phyloP scores from a whole-genome alignment of 2,329 filamentous ascomycete genomes.

The Endoconidiophora polonica region DNA sequence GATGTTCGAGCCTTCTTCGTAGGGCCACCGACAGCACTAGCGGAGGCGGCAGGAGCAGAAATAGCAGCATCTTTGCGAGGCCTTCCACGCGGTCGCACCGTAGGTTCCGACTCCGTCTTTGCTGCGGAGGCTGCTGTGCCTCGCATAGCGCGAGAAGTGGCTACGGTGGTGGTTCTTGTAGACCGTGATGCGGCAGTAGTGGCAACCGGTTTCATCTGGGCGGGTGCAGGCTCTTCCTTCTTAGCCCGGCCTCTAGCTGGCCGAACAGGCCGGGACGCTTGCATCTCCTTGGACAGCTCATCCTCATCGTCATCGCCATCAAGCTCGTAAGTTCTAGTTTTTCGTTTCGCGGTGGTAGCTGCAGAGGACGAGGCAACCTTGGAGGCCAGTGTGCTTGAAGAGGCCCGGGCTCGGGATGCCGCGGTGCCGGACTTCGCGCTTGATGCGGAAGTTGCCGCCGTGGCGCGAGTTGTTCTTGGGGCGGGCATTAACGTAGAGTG shows the following conservation, averaged over 20 bases:
- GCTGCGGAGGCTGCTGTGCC: slow-evolving; percentile 14
- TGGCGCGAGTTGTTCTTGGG: slow-evolving; percentile 4
- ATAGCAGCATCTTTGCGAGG: neutral
- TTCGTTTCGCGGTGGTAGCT: slow-evolving; percentile 21
- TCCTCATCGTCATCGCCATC: slow-evolving; percentile 32
- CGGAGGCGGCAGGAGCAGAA: neutral
- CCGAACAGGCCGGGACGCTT: slow-evolving; percentile 15
- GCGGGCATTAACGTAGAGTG: neutral
- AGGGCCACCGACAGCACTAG: slow-evolving; percentile 17
- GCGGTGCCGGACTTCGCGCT: slow-evolving; percentile 30
- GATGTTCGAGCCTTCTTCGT: slow-evolving; percentile 26
- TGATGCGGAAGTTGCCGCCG: slow-evolving; percentile 15
- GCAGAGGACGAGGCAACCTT: slow-evolving; percentile 18
- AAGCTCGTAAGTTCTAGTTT: slow-evolving; percentile 36
- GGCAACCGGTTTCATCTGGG: slow-evolving; percentile 22
- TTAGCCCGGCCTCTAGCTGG: neutral
- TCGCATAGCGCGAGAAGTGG: slow-evolving; percentile 19
- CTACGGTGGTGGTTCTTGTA: slow-evolving; percentile 18
- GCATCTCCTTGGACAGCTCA: slow-evolving; percentile 21
- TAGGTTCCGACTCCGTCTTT: neutral
- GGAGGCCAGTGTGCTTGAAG: slow-evolving; percentile 23
- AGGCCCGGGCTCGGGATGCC: slow-evolving; percentile 30
- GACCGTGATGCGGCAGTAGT: slow-evolving; percentile 14
- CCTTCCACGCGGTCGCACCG: neutral
- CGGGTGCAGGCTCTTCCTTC: slow-evolving; percentile 17